Conservation (phyloP, 305 asterid species). For the Rubia tinctorum region DNA sequence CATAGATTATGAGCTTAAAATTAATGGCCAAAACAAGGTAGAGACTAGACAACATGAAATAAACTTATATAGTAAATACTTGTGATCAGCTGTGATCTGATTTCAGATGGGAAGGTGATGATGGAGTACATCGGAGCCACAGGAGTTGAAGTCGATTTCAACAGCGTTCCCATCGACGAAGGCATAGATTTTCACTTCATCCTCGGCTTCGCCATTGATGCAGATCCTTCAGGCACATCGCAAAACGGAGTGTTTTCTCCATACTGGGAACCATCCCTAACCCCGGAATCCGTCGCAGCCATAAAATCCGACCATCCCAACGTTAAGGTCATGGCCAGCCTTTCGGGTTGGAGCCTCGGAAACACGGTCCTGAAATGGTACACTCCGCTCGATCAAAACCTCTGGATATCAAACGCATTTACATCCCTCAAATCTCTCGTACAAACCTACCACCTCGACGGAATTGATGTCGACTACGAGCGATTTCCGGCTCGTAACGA, state of each 20-base stretch:
- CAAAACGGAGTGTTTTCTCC: conserved; percentile 64
- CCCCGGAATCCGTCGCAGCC: conserved; percentile 43
- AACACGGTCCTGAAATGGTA: conserved; percentile 48
- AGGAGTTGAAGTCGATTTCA: conserved; percentile 40
- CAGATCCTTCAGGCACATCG: conserved; percentile 46
- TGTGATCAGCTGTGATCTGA: no score
- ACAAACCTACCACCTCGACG: conserved; percentile 48
- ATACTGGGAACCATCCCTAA: conserved; percentile 51
- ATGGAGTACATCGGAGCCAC: conserved; percentile 88
- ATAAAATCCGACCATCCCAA: conserved; percentile 46
- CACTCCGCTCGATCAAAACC: conserved; percentile 33
- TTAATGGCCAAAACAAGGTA: no score
- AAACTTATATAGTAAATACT: no score
- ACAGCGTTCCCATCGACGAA: conserved; percentile 40
- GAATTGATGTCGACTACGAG: conserved; percentile 68
- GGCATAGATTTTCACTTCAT: conserved; percentile 57
- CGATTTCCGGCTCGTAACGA: conserved; percentile 34
- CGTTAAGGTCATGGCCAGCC: conserved; percentile 67
- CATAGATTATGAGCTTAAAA: no score
- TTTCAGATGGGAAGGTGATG: conserved; percentile 61
- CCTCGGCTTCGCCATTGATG: conserved; percentile 68
- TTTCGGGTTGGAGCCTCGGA: conserved; percentile 66
- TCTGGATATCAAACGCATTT: conserved; percentile 60
- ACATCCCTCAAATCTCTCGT: conserved; percentile 45
- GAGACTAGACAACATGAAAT: neutral